Evolutionary conservation across 2,329 filamentous ascomycete genomes (phyloP).

Genomic region (Sporothrix brunneoviolacea): DNA sequence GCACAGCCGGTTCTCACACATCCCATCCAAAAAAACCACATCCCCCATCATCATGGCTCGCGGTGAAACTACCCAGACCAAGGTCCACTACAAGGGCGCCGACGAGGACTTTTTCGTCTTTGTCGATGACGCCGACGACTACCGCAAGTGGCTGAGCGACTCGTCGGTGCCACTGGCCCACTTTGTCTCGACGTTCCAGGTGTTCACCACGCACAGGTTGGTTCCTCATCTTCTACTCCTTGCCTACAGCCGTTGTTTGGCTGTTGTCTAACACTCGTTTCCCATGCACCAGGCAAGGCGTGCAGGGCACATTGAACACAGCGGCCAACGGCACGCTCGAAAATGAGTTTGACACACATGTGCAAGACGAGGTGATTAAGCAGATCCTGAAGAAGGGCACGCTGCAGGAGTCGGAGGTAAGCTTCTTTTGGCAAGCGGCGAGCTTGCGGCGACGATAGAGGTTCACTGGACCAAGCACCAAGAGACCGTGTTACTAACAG

Average conservation of each 20-base stretch:
- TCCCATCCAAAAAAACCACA: constrained; percentile 8
- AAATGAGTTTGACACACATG: constrained; percentile 77
- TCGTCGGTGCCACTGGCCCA: constrained; percentile 71
- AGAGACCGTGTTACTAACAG: constrained; percentile 4
- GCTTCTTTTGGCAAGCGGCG: no score
- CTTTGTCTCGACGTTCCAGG: constrained; percentile 80
- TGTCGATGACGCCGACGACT: constrained; percentile 52
- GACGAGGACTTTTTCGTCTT: constrained; percentile 55
- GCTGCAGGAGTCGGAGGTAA: constrained; percentile 54
- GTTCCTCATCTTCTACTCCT: not conserved
- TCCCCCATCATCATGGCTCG: constrained; percentile 56
- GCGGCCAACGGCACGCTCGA: constrained; percentile 71
- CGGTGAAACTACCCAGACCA: constrained; percentile 63
- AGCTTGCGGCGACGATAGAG: no score
- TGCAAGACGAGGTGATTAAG: constrained; percentile 74
- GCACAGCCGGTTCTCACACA: constrained; percentile 3
- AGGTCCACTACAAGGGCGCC: constrained; percentile 78
- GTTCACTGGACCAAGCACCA: no score
- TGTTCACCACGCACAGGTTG: constrained; percentile 84
- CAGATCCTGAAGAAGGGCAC: constrained; percentile 73
- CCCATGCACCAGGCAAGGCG: constrained; percentile 79
- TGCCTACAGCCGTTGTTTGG: no score
- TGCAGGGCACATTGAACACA: constrained; percentile 69
- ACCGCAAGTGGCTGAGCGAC: constrained; percentile 79
- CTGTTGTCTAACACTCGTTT: not conserved